Evolutionary conservation across 2,329 filamentous ascomycete genomes (phyloP).

Genomic region (Aspergillaceae sp.): DNA sequence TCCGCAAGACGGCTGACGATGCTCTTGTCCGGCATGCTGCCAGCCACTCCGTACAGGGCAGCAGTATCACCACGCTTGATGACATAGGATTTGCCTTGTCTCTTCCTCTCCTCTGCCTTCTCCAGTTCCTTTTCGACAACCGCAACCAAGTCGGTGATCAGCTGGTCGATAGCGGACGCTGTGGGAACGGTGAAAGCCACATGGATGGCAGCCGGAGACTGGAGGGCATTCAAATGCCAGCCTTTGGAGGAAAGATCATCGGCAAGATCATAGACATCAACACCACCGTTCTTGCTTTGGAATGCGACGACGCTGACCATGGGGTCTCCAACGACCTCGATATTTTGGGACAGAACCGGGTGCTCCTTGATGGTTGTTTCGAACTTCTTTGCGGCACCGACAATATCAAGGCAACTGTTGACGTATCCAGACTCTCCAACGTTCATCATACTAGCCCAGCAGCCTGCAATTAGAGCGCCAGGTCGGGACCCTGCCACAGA

Average conservation of each 20-base stretch:
- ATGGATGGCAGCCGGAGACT: conserved; percentile 85
- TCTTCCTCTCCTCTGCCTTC: conserved; percentile 62
- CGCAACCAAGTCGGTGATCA: conserved; percentile 60
- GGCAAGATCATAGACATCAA: conserved; percentile 90
- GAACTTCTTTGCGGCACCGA: conserved; percentile 77
- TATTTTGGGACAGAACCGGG: conserved; percentile 59
- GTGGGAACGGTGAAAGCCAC: conserved; percentile 88
- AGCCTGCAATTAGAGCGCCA: conserved; percentile 87
- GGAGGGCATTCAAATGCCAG: conserved; percentile 93
- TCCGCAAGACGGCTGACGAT: conserved; percentile 83
- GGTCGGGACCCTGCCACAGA: conserved; percentile 86
- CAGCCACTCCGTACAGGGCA: conserved; percentile 89
- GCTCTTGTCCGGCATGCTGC: conserved; percentile 89
- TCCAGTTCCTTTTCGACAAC: conserved; percentile 62
- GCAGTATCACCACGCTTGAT: conserved; percentile 61
- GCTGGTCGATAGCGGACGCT: conserved; percentile 66
- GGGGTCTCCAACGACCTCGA: conserved; percentile 74
- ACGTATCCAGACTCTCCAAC: conserved; percentile 85
- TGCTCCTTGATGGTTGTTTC: conserved; percentile 63
- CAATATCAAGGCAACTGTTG: conserved; percentile 76
- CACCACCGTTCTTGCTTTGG: conserved; percentile 55
- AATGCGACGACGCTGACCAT: conserved; percentile 89
- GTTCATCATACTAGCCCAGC: conserved; percentile 86
- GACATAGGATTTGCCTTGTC: conserved; percentile 48
- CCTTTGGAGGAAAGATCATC: conserved; percentile 76